A percentile compares a stretch with the other conserved stretches of the same genome.
phyloP scores from a whole-genome alignment of 208 protist genomes.

The Endotrypanum monterogeii region DNA sequence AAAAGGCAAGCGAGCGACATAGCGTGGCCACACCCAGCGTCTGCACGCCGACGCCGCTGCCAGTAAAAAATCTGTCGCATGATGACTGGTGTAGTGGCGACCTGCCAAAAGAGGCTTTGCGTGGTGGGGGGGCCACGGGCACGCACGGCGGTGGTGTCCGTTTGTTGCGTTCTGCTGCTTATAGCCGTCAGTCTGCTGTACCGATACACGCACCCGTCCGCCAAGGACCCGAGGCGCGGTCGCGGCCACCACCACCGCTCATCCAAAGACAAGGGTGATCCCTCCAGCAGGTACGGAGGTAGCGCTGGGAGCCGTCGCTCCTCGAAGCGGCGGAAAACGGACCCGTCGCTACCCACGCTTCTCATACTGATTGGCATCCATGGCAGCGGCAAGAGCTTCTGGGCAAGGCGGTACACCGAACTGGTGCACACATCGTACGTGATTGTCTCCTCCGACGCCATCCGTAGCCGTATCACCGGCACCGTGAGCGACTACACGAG shows the following conservation, averaged over 20 bases:
- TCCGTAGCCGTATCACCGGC: constrained; percentile 46
- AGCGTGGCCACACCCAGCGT: background rate
- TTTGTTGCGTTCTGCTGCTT: constrained; percentile 18
- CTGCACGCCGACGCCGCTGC: too few species aligned
- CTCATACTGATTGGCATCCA: constrained; percentile 72
- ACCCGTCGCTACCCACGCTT: constrained; percentile 57
- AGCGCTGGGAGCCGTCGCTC: constrained; percentile 11
- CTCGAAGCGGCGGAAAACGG: constrained; percentile 26
- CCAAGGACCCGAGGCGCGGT: constrained; percentile 8
- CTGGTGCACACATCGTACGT: constrained; percentile 63
- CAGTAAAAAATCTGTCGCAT: background rate
- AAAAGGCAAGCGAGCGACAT: too few species aligned
- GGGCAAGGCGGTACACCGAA: constrained; percentile 66
- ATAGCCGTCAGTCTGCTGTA: constrained; percentile 17
- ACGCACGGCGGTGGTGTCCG: constrained; percentile 10
- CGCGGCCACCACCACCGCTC: constrained; percentile 10
- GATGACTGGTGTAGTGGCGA: background rate
- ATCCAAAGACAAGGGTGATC: constrained; percentile 21
- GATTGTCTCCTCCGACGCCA: constrained; percentile 53
- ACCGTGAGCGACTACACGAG: constrained; percentile 53
- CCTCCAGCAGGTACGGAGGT: constrained; percentile 11
- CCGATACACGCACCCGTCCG: background rate
- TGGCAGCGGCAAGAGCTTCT: constrained; percentile 83
- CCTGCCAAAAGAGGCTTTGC: constrained; percentile 3
- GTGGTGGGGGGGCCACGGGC: constrained; percentile 4